These are phyloP conservation scores for Myxozyma udenii DNA, from an alignment of 805 yeast genomes.

Conservation along the genomic window DNA sequence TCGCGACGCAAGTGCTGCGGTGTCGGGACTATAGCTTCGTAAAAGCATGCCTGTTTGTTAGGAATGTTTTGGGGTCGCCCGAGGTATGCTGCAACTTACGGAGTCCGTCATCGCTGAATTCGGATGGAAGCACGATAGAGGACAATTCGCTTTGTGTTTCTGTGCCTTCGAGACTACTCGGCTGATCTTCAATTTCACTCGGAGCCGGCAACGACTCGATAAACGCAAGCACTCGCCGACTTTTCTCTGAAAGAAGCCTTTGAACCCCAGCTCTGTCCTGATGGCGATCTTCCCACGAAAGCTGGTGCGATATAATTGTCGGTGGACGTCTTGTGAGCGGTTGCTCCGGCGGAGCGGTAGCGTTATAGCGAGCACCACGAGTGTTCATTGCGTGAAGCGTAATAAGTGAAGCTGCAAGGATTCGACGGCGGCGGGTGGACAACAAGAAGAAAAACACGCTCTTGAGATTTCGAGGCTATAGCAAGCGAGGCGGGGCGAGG, in stretches of 20 bases:
- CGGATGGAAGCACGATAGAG: not conserved
- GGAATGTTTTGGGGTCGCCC: too few relatives aligned
- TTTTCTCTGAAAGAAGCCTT: not conserved
- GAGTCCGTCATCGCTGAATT: not conserved
- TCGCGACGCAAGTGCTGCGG: not conserved
- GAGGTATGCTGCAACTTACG: too few relatives aligned
- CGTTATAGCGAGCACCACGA: not conserved
- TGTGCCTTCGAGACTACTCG: too few relatives aligned
- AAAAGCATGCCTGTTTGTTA: not conserved
- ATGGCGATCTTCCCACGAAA: not conserved
- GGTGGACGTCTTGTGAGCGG: not conserved
- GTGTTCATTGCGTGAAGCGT: not conserved
- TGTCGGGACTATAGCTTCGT: not conserved
- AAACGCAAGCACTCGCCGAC: constrained; percentile 6
- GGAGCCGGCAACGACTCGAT: constrained; percentile 5
- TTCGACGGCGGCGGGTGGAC: not conserved
- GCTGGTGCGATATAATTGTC: not conserved
- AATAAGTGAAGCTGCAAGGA: not conserved
- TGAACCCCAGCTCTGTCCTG: not conserved
- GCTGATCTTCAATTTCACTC: not conserved
- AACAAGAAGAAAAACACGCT: too few relatives aligned
- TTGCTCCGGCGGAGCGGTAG: too few relatives aligned
- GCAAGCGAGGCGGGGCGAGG: too few relatives aligned
- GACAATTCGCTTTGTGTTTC: too few relatives aligned
- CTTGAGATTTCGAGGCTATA: too few relatives aligned